Conservation (phyloP, 139 green algal genomes). For the Coelastrella sp. region DNA sequence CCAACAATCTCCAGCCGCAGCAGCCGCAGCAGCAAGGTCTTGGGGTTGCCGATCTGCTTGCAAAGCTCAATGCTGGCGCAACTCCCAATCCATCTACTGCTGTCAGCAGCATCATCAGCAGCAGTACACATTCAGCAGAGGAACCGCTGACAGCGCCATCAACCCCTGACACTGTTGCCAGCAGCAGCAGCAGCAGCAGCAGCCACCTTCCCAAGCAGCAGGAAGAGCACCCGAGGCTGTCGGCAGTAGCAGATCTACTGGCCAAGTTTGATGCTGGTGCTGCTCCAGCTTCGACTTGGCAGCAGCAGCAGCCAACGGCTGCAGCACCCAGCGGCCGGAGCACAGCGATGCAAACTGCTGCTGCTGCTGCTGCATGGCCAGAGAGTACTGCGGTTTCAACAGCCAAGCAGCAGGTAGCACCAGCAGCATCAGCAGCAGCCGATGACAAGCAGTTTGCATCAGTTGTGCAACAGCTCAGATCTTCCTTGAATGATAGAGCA, state of each 20-base stretch:
- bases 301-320: background rate
- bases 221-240: background rate
- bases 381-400: background rate
- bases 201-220: background rate
- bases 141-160: background rate
- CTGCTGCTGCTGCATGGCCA: background rate
- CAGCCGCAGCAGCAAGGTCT: constrained; percentile 14
- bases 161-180: background rate
- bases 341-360: background rate
- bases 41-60: background rate
- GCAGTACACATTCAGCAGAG: background rate
- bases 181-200: constrained; percentile 31
- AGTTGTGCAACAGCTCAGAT: too few species aligned
- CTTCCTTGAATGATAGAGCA: too few species aligned
- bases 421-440: too few species aligned
- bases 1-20: background rate
- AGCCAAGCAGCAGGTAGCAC: too few species aligned
- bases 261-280: background rate
- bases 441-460: too few species aligned
- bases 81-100: background rate
- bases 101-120: background rate
- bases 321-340: background rate
- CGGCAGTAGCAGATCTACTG: background rate
- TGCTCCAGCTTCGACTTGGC: background rate
- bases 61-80: background rate